phyloP scores from a whole-genome alignment of 495 filamentous ascomycete species.

The Tuber indicum region DNA sequence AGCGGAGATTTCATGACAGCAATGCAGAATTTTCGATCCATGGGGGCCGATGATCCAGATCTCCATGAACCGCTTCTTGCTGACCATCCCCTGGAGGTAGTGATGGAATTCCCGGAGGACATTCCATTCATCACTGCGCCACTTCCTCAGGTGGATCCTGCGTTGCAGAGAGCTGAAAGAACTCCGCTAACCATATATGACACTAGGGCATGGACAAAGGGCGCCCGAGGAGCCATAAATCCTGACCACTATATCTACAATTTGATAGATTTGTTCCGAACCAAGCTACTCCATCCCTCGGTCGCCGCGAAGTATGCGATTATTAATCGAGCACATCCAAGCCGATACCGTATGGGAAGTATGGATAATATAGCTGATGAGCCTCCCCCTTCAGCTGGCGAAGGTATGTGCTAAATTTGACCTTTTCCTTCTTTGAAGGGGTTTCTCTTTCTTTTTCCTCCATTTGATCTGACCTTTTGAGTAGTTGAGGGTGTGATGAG shows the following conservation, averaged over 20 bases:
- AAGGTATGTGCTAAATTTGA: constrained; percentile 10
- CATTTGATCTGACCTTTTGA: neutral
- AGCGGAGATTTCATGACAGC: neutral
- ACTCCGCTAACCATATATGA: constrained; percentile 22
- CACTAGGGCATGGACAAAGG: constrained; percentile 7
- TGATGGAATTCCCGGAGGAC: constrained; percentile 12
- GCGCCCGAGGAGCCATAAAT: neutral
- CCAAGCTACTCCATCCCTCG: constrained; percentile 11
- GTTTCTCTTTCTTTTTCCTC: neutral
- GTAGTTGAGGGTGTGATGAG: constrained; percentile 21
- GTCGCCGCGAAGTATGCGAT: constrained; percentile 24
- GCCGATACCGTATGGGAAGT: constrained; percentile 12
- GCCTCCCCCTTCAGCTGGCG: constrained; percentile 14
- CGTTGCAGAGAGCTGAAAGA: constrained; percentile 2
- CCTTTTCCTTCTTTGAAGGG: neutral
- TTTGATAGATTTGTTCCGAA: constrained; percentile 7
- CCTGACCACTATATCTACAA: constrained; percentile 15
- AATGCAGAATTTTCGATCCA: neutral
- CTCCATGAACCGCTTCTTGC: constrained; percentile 15
- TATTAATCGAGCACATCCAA: constrained; percentile 23
- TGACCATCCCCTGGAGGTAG: constrained; percentile 18
- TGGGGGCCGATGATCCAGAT: constrained; percentile 12
- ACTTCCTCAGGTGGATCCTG: neutral
- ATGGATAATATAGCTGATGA: constrained; percentile 18
- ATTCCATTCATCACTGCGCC: constrained; percentile 20